Percentiles rank a stretch among this genome's conserved stretches.
Conservation (phyloP, 2,329 filamentous ascomycete genomes). For the Amesomyces nigricolor region DNA sequence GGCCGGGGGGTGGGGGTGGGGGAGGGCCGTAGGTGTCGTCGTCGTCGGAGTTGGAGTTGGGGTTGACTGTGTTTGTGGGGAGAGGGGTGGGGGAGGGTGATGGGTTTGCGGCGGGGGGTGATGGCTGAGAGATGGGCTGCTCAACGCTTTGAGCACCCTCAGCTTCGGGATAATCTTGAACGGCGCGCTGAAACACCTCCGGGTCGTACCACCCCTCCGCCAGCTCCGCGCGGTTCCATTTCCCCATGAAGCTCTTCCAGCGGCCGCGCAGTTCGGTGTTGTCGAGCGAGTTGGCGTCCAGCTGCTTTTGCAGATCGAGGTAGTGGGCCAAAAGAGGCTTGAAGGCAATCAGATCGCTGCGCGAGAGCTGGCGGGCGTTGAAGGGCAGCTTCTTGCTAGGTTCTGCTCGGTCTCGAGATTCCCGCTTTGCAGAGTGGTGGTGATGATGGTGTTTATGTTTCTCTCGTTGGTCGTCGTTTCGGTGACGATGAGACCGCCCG, state of each 20-base stretch:
- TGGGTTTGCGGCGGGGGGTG: neutral
- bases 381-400: conserved; percentile 51
- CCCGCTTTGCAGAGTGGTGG: neutral
- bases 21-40: conserved; percentile 56
- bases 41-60: conserved; percentile 36
- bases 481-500: neutral
- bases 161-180: conserved; percentile 37
- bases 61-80: neutral
- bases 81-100: neutral
- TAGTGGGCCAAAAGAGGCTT: conserved; percentile 75
- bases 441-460: neutral
- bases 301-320: conserved; percentile 78
- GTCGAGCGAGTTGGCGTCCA: conserved; percentile 61
- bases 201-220: conserved; percentile 93
- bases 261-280: conserved; percentile 73
- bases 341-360: conserved; percentile 61
- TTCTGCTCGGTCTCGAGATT: neutral
- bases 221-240: conserved; percentile 88
- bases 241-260: conserved; percentile 88
- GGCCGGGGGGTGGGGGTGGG: conserved; percentile 41
- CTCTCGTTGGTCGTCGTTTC: neutral
- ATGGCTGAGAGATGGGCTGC: neutral
- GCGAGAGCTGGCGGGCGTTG: conserved; percentile 57
- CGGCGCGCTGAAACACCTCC: conserved; percentile 47
- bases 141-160: neutral